These are phyloP conservation scores for Saccharomyces hybrid DNA, from an alignment of 1,139 yeast species.

Conservation along the genomic window DNA sequence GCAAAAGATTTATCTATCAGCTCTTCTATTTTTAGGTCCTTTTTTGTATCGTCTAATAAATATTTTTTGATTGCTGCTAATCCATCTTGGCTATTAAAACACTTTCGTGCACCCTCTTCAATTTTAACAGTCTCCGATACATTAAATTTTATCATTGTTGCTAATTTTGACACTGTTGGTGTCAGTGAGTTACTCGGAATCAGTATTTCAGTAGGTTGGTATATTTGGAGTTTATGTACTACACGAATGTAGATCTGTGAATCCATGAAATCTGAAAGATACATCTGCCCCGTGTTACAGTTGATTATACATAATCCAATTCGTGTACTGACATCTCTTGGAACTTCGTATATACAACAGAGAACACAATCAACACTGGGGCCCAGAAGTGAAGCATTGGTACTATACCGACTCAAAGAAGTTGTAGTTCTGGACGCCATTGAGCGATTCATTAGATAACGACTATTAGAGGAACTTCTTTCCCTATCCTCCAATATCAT, in stretches of 20 bases:
- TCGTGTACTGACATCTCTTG: constrained; percentile 28
- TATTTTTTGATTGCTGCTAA: constrained; percentile 17
- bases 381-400: constrained; percentile 1
- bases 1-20: constrained; percentile 28
- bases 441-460: background rate
- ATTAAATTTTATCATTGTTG: constrained; percentile 35
- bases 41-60: constrained; percentile 18
- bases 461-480: background rate
- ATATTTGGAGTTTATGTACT: constrained; percentile 36
- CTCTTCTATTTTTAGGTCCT: constrained; percentile 18
- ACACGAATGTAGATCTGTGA: constrained; percentile 42
- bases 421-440: background rate
- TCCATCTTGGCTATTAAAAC: constrained; percentile 27
- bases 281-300: constrained; percentile 34
- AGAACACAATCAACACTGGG: constrained; percentile 19
- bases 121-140: constrained; percentile 25
- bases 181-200: constrained; percentile 30
- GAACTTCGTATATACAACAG: constrained; percentile 33
- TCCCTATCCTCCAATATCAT: background rate
- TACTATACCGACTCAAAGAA: background rate
- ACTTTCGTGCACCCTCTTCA: constrained; percentile 22
- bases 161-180: constrained; percentile 32
- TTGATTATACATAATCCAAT: constrained; percentile 37
- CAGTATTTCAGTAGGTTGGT: constrained; percentile 35
- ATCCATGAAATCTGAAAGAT: constrained; percentile 34